Conservation (phyloP, 108 stramenopile genomes). For the Bacterosira constricta region DNA sequence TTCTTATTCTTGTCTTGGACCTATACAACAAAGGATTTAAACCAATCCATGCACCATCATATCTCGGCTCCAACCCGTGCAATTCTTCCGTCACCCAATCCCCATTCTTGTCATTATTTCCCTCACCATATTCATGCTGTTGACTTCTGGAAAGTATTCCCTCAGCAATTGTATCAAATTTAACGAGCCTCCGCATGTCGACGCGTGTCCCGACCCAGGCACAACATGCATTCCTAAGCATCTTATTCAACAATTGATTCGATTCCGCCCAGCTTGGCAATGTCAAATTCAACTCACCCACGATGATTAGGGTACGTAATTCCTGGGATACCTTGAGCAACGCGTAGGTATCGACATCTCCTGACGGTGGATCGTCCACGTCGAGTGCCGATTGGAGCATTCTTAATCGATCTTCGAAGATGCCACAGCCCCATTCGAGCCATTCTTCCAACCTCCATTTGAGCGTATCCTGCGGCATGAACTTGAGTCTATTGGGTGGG, state of each 20-base stretch:
- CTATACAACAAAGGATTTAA: constrained; percentile 73
- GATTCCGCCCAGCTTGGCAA: constrained; percentile 78
- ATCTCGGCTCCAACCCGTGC: constrained; percentile 71
- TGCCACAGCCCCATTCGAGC: constrained; percentile 58
- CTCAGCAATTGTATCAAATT: constrained; percentile 68
- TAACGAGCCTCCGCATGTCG: constrained; percentile 74
- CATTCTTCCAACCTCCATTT: constrained; percentile 73
- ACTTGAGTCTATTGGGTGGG: constrained; percentile 59
- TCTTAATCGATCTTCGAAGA: constrained; percentile 31
- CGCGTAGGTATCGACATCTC: neutral
- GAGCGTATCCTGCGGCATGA: constrained; percentile 73
- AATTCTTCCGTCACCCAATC: neutral
- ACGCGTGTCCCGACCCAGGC: constrained; percentile 79
- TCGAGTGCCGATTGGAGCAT: constrained; percentile 3
- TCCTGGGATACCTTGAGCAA: constrained; percentile 5
- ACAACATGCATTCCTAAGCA: constrained; percentile 63
- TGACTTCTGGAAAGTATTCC: constrained; percentile 55
- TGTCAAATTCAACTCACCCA: constrained; percentile 74
- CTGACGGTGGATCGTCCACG: neutral
- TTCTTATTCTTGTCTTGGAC: constrained; percentile 44
- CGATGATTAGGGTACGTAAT: constrained; percentile 68
- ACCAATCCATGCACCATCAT: constrained; percentile 67
- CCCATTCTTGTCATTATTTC: neutral
- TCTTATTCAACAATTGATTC: constrained; percentile 45
- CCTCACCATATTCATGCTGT: constrained; percentile 3